Evolutionary conservation across 192 early-diverging fungal species (phyloP).

Genomic region (Backusella parvicylindrica): DNA sequence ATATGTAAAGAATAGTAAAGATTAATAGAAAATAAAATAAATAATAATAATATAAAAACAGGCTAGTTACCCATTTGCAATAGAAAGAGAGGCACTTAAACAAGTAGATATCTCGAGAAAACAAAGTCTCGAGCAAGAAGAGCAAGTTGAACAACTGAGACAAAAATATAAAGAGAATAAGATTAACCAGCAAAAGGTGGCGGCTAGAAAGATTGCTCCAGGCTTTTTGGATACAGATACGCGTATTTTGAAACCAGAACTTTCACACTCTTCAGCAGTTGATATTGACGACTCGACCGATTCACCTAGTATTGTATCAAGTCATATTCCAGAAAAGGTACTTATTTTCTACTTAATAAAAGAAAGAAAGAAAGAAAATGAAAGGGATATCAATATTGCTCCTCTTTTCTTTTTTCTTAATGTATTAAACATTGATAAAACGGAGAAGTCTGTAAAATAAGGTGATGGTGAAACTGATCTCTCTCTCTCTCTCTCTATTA

Average conservation of each 20-base stretch:
- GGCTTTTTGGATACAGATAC: constrained; percentile 58
- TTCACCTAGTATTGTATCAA: background rate
- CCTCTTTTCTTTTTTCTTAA: too few species aligned
- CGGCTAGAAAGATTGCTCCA: constrained; percentile 59
- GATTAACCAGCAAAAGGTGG: constrained; percentile 42
- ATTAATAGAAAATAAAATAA: background rate
- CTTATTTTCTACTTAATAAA: background rate
- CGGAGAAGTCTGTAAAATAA: too few species aligned
- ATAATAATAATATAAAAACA: background rate
- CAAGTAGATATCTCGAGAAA: constrained; percentile 36
- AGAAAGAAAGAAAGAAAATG: too few species aligned
- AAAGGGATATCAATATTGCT: too few species aligned
- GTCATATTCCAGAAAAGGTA: background rate
- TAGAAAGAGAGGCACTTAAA: constrained; percentile 48
- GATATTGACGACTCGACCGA: background rate
- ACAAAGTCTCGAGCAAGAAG: constrained; percentile 27
- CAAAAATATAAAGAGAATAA: constrained; percentile 38
- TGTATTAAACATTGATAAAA: background rate
- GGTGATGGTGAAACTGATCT: background rate
- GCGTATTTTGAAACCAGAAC: constrained; percentile 46
- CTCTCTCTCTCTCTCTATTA: background rate
- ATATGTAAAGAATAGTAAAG: background rate
- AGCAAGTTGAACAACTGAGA: constrained; percentile 29
- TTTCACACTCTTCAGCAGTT: background rate
- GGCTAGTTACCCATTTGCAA: constrained; percentile 43